These are phyloP conservation scores for Talaromyces verruculosus DNA, from an alignment of 2,329 filamentous ascomycete genomes.

Conservation along the genomic window DNA sequence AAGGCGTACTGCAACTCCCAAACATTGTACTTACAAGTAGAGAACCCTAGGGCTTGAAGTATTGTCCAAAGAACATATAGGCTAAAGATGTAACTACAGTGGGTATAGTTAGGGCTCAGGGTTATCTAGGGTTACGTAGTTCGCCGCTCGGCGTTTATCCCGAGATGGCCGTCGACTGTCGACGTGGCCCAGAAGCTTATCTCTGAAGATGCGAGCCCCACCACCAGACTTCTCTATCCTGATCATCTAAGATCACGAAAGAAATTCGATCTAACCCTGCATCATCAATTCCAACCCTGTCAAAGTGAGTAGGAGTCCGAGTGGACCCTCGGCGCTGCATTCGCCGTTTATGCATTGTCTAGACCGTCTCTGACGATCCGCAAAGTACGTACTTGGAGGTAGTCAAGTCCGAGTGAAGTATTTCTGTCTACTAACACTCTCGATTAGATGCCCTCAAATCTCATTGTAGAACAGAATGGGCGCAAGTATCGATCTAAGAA, in stretches of 20 bases:
- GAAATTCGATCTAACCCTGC: not conserved
- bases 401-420: not conserved
- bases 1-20: not conserved
- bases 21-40: not conserved
- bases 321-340: not conserved
- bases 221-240: not conserved
- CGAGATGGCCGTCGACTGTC: not conserved
- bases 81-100: not conserved
- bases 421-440: not conserved
- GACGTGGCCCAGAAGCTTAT: not conserved
- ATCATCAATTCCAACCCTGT: not conserved
- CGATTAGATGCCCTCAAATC: not conserved
- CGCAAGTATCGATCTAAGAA: slow-evolving; percentile 14
- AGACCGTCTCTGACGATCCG: not conserved
- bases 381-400: not conserved
- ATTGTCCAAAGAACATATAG: not conserved
- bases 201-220: not conserved
- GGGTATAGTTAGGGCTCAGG: not conserved
- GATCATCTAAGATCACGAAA: not conserved
- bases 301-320: not conserved
- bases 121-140: not conserved
- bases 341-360: not conserved
- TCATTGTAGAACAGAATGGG: slow-evolving; percentile 17
- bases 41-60: not conserved
- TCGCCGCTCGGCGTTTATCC: not conserved